A percentile compares a stretch with the other conserved stretches of the same genome.
These are phyloP conservation scores for Citrullus amarus DNA, from an alignment of 306 rosid species.

Conservation along the genomic window DNA sequence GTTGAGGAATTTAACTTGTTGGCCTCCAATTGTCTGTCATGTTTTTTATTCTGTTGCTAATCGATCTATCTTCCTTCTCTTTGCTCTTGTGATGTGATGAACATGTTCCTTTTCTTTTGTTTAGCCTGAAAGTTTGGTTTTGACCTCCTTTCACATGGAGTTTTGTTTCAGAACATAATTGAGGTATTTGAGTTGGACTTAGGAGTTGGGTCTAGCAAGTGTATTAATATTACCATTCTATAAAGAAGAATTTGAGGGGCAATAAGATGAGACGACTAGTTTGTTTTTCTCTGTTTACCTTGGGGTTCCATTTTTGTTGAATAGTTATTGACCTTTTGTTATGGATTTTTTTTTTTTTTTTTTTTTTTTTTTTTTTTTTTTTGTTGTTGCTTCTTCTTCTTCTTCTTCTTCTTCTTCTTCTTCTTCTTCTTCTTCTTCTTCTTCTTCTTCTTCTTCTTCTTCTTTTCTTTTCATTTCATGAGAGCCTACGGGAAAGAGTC, in stretches of 20 bases:
- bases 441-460: too few relatives aligned
- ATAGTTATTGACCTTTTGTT: not conserved
- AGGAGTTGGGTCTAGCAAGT: too few relatives aligned
- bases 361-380: too few relatives aligned
- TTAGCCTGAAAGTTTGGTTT: not conserved
- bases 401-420: too few relatives aligned
- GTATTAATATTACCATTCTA: not conserved
- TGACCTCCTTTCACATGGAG: not conserved
- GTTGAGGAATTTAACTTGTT: not conserved
- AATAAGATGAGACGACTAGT: not conserved
- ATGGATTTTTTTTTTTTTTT: not conserved
- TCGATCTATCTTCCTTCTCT: not conserved
- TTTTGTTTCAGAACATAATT: not conserved
- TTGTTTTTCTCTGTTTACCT: not conserved
- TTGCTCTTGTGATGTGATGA: not conserved
- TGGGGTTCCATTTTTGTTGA: not conserved
- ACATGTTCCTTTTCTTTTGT: not conserved
- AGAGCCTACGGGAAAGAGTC: not conserved
- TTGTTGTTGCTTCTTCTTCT: too few relatives aligned
- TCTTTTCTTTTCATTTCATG: not conserved
- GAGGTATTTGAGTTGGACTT: not conserved
- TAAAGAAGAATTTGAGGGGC: not conserved
- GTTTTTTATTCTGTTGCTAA: not conserved
- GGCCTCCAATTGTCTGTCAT: not conserved
- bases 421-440: too few relatives aligned